phyloP scores from a whole-genome alignment of 140 eudicot genomes.

The Senecio squalidus region DNA sequence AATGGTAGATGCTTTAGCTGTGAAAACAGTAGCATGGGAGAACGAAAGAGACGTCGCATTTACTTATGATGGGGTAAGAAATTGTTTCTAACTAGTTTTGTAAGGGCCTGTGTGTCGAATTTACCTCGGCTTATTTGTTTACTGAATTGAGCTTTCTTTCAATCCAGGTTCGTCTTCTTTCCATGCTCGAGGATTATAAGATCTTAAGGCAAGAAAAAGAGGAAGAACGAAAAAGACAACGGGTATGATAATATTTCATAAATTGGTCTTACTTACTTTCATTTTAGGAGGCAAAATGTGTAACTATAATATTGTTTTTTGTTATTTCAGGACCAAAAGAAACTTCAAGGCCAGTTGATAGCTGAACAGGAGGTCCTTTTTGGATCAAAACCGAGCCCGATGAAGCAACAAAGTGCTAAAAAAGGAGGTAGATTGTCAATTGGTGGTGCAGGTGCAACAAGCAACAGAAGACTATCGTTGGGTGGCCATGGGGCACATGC shows the following conservation, averaged over 20 bases:
- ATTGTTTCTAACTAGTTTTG: conserved; percentile 6
- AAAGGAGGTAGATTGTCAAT: conserved; percentile 65
- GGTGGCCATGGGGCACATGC: conserved; percentile 74
- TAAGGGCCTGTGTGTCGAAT: too few relatives aligned
- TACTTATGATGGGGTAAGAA: conserved; percentile 71
- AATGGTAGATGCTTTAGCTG: conserved; percentile 64
- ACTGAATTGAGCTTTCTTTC: too few relatives aligned
- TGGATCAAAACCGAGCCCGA: conserved; percentile 95
- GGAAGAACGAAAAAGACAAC: conserved; percentile 67
- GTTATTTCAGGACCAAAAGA: conserved; percentile 79
- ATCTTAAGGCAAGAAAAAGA: conserved; percentile 69
- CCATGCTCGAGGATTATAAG: conserved; percentile 76
- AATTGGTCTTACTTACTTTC: too few relatives aligned
- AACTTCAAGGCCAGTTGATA: conserved; percentile 84
- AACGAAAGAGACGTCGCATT: conserved; percentile 63
- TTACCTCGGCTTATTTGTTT: too few relatives aligned
- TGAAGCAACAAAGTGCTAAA: conserved; percentile 73
- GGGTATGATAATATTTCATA: conserved; percentile 37
- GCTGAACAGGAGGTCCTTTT: conserved; percentile 85
- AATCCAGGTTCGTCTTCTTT: conserved; percentile 54
- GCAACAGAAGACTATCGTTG: conserved; percentile 58
- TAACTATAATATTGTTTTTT: background rate
- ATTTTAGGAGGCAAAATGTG: conserved; percentile 2
- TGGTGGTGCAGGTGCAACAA: conserved; percentile 40
- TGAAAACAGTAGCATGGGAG: conserved; percentile 63